Evolutionary conservation across 352 stramenopile genomes (phyloP), one percentile per base, ranked within the genome.

Genomic region (Thraustochytrium sp.): DNA sequence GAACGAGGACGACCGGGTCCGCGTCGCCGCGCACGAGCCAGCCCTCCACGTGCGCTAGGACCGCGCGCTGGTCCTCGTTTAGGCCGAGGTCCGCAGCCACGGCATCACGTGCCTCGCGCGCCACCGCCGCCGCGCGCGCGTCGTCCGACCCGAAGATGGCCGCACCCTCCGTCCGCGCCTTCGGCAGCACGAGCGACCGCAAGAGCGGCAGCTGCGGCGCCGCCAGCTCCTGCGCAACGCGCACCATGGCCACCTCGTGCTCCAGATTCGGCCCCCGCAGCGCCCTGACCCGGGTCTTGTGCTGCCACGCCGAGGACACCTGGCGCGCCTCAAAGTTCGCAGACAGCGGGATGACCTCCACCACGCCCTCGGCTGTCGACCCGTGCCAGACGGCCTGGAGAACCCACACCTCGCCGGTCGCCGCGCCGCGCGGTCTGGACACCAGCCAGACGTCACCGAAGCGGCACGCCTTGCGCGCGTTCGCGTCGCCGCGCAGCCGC

Each of bases 381-480:
- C 48, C 48, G 2, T 80, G 68, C 68, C 68, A 80, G 11, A 72
- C 49, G 31, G 68, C 18, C 26, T 53, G 68, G 16, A 80, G 76
- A 44, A 80, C 31, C 68, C 68, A 80, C 9, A 80, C 49, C 13
- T 1, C 21, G 9, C 44, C 13, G 37, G 26, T 1, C 13, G 9
- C 37, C 18, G n/a, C 3, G 13, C 0, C 68, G 51, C 21, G 44
- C 31, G 1, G 63, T 11, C 44, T 63, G 13, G 44, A 63, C 5
- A 80, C 46, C 3, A 80, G 26, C 68, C 68, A 80, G 21, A 80
- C 21, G 31, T 80, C 68, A 26, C 68, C 68, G 46, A 65, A 44
- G n/a, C 48, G 53, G 46, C 68, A 80, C 9, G 68, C 53, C 1
- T 63, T 80, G 34, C 68, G 68, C 13, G 53, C 48, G 5, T 44